phyloP scores from a whole-genome alignment of 139 green algal genomes.

The Chlamydomonas sphaeroides region DNA sequence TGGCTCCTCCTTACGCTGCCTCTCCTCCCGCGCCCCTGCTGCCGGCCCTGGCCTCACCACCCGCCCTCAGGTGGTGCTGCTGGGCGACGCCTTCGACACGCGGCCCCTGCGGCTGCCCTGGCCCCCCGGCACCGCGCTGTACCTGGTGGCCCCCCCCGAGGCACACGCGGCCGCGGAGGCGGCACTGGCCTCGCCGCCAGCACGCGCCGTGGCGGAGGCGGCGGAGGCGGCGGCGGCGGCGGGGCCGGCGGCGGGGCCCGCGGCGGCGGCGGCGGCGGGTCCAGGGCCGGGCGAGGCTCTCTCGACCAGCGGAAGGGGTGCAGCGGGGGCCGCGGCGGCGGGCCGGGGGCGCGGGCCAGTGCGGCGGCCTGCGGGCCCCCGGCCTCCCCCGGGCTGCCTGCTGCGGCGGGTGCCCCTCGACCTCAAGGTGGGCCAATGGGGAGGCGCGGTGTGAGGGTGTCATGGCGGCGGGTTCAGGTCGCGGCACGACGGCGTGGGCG shows the following conservation, averaged over 20 bases:
- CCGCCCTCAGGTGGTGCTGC: conserved; percentile 74
- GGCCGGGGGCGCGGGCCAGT: conserved; percentile 34
- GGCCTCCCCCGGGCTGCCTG: conserved; percentile 69
- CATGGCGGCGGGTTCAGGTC: no score
- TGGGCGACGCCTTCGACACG: conserved; percentile 79
- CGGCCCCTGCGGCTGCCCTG: conserved; percentile 74
- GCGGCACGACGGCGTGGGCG: no score
- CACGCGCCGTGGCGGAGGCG: no score
- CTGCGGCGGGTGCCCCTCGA: conserved; percentile 64
- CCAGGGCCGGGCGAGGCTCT: not conserved
- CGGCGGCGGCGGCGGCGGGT: not conserved
- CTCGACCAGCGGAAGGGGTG: no score
- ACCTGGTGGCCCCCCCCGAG: conserved; percentile 53
- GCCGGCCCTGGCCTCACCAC: not conserved
- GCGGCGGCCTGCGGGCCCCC: conserved; percentile 13
- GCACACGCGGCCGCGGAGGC: conserved; percentile 25
- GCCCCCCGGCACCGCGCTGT: conserved; percentile 78
- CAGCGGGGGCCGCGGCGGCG: conserved; percentile 3
- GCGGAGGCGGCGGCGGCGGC: not conserved
- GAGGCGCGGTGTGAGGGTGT: no score
- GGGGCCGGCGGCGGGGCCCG: not conserved
- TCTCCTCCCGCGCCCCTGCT: not conserved
- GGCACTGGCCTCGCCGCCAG: conserved; percentile 17
- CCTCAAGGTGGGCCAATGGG: conserved; percentile 44
- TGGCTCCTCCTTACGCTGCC: no score